Evolutionary conservation across 495 filamentous ascomycete species (phyloP), one percentile per base, ranked within the genome.

Genomic region (Usnea hakonensis): DNA sequence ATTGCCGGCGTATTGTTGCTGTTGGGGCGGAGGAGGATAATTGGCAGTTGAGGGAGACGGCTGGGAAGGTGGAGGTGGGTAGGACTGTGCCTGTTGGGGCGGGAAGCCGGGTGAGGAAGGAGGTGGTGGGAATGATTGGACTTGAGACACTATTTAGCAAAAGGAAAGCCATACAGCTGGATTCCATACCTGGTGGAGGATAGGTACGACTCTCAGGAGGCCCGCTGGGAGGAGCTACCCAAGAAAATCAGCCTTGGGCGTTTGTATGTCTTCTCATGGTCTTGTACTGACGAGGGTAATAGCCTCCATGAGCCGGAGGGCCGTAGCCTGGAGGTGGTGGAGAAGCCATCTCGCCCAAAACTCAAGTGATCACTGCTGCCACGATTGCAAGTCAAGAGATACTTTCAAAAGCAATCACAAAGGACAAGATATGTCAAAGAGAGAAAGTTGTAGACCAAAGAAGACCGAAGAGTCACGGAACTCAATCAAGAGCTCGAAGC

Each of bases 61-160:
- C 21, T 75, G 67, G 40, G 65, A 59, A 37, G 69, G 75, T 2
- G 77, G 76, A 17, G 75, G 74, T 13, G 76, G 74, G 50, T 74
- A 79, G 55, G 62, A 63, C 58, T 71, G 67, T 9, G 62, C 56
- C 61, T 71, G 67, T 7, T 73, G 73, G 17, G 74, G 67, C 30
- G 76, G 65, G 40, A 71, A 73, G 11, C 67, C 67, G 1, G 72
- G 65, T 13, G 70, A 64, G n/a, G 35, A 28, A n/a, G 69, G 72
- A 21, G 70, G 70, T 14, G 64, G 67, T 30, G 68, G 68, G 57
- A 60, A 64, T 7, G 60, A 60, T 63, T 69, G 65, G 30, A 35
- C 61, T 60, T 67, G 38, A n/a, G 26, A 23, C 28, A 13, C 13
- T 44, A 36, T 54, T 52, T 38, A 64, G 65, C 41, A 52, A 30